Evolutionary conservation across 805 yeast genomes (phyloP), one percentile per base, ranked within the genome.

Genomic region (Saccharomyces mikatae): DNA sequence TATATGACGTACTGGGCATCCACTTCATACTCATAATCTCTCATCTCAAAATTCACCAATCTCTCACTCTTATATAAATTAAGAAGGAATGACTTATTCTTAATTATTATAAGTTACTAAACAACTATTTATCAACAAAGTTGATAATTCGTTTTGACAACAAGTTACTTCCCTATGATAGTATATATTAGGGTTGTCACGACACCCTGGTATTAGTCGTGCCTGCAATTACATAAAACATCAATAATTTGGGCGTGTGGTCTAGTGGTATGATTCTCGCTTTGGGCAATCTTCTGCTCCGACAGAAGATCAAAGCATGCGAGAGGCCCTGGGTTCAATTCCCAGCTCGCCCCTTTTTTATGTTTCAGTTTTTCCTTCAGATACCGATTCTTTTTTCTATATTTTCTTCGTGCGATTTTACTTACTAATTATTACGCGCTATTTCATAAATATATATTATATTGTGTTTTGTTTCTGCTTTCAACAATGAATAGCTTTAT

Each of bases 401-500:
- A 17, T 3, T 17, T 36, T 36, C 24, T 17, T 36, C 17, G 22
- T 36, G 44, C 11, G 10, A 17, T 36, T 17, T 36, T 36, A 17
- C 22, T 36, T 36, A 36, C 44, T 36, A 8, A 36, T n/a, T 36
- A 36, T 9, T 11, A 36, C 21, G 44, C 44, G 24, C 10, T 36
- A 17, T 6, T 17, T 17, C 44, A 36, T 36, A 36, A n/a, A 36
- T 36, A n/a, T 36, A 21, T 36, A 36, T 6, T 36, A 36, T 36
- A 36, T 24, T 36, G 6, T 36, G 17, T 8, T 36, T n/a, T 36
- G 13, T 36, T 36, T 17, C 24, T 36, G 44, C 6, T 36, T 36
- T 36, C 24, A 36, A 36, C 44, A 86, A 82, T 92, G 91, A 74
- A 92, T 81, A 70, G 98, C 89, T 79, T 91, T 89, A 70, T 80